A percentile compares a stretch with the other conserved stretches of the same genome.
These are phyloP conservation scores for Hanseniaspora lachancei DNA, from an alignment of 805 yeast species.

Conservation along the genomic window DNA sequence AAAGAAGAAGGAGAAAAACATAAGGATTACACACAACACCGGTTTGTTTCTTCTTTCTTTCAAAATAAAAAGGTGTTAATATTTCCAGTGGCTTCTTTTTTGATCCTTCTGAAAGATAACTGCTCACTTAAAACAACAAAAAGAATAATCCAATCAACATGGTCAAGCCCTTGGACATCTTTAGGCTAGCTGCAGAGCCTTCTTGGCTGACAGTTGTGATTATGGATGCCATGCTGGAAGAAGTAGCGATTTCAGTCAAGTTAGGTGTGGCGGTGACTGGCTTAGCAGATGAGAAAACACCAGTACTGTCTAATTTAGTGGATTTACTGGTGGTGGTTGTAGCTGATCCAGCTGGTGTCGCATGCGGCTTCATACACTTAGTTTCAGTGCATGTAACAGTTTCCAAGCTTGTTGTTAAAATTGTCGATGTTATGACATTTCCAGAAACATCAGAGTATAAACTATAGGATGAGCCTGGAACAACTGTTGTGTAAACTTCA, in stretches of 20 bases:
- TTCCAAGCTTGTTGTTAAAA: neutral
- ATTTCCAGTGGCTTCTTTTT: too few relatives aligned
- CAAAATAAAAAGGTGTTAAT: too few relatives aligned
- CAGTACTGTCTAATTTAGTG: too few relatives aligned
- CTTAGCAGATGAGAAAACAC: neutral
- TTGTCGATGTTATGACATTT: neutral
- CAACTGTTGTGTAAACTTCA: neutral
- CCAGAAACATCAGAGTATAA: neutral
- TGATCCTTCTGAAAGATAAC: too few relatives aligned
- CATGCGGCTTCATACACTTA: neutral
- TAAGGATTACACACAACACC: too few relatives aligned
- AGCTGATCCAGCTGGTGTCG: neutral
- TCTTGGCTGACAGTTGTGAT: neutral
- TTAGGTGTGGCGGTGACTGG: neutral
- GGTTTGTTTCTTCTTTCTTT: too few relatives aligned
- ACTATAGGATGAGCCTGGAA: neutral
- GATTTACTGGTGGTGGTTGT: neutral
- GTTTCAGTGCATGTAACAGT: conserved; percentile 3
- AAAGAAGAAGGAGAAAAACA: too few relatives aligned
- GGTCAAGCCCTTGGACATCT: neutral
- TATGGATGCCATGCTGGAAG: too few relatives aligned
- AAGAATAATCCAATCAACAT: too few relatives aligned
- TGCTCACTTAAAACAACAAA: too few relatives aligned
- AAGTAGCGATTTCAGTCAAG: too few relatives aligned
- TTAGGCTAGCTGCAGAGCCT: neutral